Base-by-base conservation (phyloP, 176 grass and related monocot genomes). In the Aegilops longissima region DNA sequence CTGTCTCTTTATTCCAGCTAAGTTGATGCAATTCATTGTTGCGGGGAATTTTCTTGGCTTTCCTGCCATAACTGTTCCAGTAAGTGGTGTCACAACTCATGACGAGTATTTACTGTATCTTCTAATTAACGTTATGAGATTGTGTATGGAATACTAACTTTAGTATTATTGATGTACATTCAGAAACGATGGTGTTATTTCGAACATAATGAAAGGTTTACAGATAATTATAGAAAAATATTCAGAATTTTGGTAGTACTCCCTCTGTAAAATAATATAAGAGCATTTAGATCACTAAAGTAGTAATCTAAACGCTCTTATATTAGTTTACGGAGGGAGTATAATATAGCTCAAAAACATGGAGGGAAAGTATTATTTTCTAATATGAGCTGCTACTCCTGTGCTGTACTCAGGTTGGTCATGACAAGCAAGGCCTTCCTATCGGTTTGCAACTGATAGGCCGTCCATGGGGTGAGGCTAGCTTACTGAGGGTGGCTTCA, bases 401-500 rank as follows among this genome's bases (percentile, higher is more conserved):
- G 66, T 73, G 47, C 18, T 70, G 76, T 52, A 14, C 54, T 21
- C 92, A 98, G 97, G 93, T 94, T 40, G 94, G 97, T 34, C 92
- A 99, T 88, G 97, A 96, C 87, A 94, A 87, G 73, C 84, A 91
- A 72, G 97, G 94, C 11, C 92, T 99, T 72, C 97, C 97, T 23
- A 99, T 99, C 30, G 97, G 94, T 47, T 73, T 99, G 88, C 97
- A 99, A 62, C 66, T 99, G 87, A 99, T 99, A 87, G 97, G 97
- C 8, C 94, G 94, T 34, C 97, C 97, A 82, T 99, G 94, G 97
- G 92, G 88, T 35, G 97, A 99, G 83, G 94, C 97, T 75, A 99
- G 77, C 87, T 96, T 99, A 83, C 83, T 99, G 70, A 92, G 97
- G 64, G 90, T 91, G 74, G 97, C 94, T 93, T 93, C 75, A 80